Base-by-base conservation (phyloP, 495 filamentous ascomycete species). In the Trichodelitschia bisporula region DNA sequence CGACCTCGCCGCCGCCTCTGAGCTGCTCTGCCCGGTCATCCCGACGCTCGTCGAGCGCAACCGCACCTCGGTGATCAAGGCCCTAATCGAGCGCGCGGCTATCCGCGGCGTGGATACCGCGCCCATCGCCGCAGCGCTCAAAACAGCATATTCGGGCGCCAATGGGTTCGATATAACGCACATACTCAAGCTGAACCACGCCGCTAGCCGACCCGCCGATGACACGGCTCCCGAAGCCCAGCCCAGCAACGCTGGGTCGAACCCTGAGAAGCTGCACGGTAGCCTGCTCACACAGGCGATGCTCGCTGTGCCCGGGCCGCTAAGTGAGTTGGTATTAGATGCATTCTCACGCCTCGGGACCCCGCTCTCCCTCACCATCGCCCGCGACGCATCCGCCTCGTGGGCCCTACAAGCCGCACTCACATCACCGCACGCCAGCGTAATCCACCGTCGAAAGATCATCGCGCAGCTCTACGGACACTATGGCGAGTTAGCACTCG, bases 31-130 rank as follows among this genome's bases (percentile, higher is more conserved):
- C 8, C 73, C 79, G 4, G 62, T 74, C 29, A 58, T 92, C 16
- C 50, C 61, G 1, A 58, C 57, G 17, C 58, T 93, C 14, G 56
- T 91, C 20, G 62, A 78, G 29, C 62, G 72, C 27, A 69, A 66
- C 11, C 64, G 82, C 24, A 72, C 76, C 32, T 65, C 70, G 32
- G 69, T 91, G 9, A 59, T 92, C 33, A 77, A 72, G 42, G 62
- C 68, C 3, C 44, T 95, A 19, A 71, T 95, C 34, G 80, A 93
- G 48, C 64, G 80, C 35, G 90, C 77, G 44, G 48, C 62, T 11
- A 60, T 66, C n/a, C 66, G 79, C 43, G 59, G 48, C 10, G 50
- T 71, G 8, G 6, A 24, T 6, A n/a, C 21, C 6, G 21, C 57
- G 13, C 52, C 55, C 9, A 53, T 86, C 11, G 67, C 71, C 1